These are phyloP conservation scores for Aspergillus proliferans DNA, from an alignment of 2,329 filamentous ascomycete species.

Conservation along the genomic window DNA sequence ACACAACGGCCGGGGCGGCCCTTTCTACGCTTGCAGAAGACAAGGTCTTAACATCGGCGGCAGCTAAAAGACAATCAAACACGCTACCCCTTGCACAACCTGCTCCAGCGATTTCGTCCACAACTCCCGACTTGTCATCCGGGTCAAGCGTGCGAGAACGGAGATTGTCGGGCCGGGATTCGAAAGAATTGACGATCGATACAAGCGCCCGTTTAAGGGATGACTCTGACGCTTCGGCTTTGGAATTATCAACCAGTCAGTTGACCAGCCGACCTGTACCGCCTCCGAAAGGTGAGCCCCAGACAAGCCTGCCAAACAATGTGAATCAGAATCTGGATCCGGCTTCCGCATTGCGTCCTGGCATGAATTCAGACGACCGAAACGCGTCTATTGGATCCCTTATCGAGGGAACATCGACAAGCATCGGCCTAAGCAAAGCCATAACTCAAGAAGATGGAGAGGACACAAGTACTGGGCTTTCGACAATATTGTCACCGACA, in stretches of 20 bases:
- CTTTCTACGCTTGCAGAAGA: conserved; percentile 69
- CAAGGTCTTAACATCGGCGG: conserved; percentile 33
- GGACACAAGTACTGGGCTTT: conserved; percentile 10
- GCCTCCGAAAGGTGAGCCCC: conserved; percentile 25
- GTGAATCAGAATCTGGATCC: conserved; percentile 8
- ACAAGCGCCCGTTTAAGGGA: conserved; percentile 46
- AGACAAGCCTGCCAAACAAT: conserved; percentile 11
- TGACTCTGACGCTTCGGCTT: conserved; percentile 17
- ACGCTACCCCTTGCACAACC: conserved; percentile 25
- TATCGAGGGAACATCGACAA: conserved; percentile 35
- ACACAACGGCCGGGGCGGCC: conserved; percentile 60
- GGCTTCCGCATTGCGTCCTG: conserved; percentile 11
- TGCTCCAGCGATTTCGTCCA: conserved; percentile 35
- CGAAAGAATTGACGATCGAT: conserved; percentile 83
- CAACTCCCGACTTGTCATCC: conserved; percentile 1
- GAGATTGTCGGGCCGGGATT: conserved; percentile 71
- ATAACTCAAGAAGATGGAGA: conserved; percentile 41
- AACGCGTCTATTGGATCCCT: conserved; percentile 31
- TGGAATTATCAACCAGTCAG: conserved; percentile 22
- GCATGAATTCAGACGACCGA: conserved; percentile 21
- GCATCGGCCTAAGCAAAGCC: conserved; percentile 37
- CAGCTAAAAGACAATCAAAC: conserved; percentile 28
- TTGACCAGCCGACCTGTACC: conserved; percentile 18
- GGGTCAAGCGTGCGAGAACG: conserved; percentile 61
- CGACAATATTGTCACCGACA: conserved; percentile 29